Evolutionary conservation across 139 green algal genomes (phyloP).

Genomic region (Spirogloea muscicola): DNA sequence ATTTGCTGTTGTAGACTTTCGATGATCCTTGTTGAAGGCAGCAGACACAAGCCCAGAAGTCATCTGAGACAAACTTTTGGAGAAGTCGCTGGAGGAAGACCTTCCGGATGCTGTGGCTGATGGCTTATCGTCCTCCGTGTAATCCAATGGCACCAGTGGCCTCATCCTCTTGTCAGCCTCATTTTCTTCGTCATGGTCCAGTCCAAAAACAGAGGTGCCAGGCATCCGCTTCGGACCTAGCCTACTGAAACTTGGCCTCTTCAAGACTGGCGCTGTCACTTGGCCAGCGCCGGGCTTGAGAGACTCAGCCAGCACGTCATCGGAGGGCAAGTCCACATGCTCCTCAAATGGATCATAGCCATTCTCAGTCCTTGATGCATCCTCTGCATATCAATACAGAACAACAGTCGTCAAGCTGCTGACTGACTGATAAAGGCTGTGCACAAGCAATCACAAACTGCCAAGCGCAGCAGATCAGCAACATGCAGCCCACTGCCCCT

Average conservation of each 20-base stretch:
- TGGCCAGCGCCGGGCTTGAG: background rate
- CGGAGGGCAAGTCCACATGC: background rate
- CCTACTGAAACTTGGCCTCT: background rate
- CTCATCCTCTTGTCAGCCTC: conserved; percentile 51
- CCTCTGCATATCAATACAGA: background rate
- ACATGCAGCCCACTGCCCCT: no score
- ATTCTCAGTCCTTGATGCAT: background rate
- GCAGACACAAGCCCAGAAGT: background rate
- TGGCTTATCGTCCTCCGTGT: conserved; percentile 68
- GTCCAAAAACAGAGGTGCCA: background rate
- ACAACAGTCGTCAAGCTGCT: no score
- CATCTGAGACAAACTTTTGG: conserved; percentile 26
- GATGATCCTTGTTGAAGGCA: background rate
- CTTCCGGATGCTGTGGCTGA: background rate
- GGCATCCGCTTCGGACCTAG: background rate
- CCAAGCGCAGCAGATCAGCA: no score
- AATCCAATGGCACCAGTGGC: conserved; percentile 69
- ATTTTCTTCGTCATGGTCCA: conserved; percentile 22
- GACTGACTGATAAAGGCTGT: no score
- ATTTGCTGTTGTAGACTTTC: conserved; percentile 6
- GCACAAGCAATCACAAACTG: no score
- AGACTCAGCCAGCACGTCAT: background rate
- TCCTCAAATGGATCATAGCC: background rate
- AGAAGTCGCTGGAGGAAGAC: conserved; percentile 15
- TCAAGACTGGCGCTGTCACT: background rate